These are phyloP conservation scores for Salix arbutifolia DNA, from an alignment of 345 rosid genomes.

Conservation along the genomic window DNA sequence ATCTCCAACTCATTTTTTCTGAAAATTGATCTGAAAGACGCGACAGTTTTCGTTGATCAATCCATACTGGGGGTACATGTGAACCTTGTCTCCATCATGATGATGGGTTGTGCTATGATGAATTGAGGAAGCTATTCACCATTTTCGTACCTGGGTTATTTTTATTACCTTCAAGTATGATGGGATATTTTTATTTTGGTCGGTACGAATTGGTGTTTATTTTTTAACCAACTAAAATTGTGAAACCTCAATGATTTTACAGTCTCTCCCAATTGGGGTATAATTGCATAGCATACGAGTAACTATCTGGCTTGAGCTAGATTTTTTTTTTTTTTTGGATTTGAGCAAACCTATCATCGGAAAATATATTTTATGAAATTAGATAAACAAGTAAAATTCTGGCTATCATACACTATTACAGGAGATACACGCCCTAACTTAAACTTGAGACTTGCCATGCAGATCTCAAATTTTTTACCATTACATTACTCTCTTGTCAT, in stretches of 20 bases:
- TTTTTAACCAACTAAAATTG: background rate
- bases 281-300: background rate
- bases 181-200: background rate
- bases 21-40: slow-evolving; percentile 6
- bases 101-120: background rate
- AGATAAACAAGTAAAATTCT: too few relatives aligned
- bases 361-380: too few relatives aligned
- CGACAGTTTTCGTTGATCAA: background rate
- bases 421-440: too few relatives aligned
- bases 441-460: too few relatives aligned
- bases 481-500: too few relatives aligned
- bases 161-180: background rate
- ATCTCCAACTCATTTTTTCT: slow-evolving; percentile 8
- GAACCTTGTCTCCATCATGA: slow-evolving; percentile 3
- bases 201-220: background rate
- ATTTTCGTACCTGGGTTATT: too few relatives aligned
- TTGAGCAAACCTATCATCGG: too few relatives aligned
- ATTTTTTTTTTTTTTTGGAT: too few relatives aligned
- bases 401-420: too few relatives aligned
- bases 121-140: too few relatives aligned
- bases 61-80: background rate
- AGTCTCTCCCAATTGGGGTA: background rate
- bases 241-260: background rate
- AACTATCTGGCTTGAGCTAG: background rate
- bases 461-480: too few relatives aligned